Conservation (phyloP, 2,329 filamentous ascomycete genomes). For the Cladosporium velox region DNA sequence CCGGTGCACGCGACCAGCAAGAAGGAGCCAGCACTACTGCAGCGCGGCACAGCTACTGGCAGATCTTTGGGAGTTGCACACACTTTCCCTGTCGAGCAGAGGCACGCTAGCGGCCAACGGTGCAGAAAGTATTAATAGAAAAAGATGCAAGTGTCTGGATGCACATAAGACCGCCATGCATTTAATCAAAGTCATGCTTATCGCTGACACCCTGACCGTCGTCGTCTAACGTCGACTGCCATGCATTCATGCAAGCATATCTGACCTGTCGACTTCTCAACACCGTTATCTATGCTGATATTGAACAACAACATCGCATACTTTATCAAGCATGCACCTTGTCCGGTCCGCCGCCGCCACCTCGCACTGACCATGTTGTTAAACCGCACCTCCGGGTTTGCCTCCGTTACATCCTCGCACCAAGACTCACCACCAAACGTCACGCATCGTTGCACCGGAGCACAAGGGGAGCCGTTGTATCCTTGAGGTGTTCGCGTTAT, state of each 20-base stretch:
- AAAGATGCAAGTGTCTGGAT: background rate
- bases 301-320: background rate
- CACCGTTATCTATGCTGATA: background rate
- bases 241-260: background rate
- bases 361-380: conserved; percentile 1
- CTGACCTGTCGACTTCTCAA: background rate
- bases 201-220: background rate
- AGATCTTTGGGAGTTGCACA: background rate
- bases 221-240: background rate
- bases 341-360: background rate
- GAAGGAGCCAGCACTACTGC: background rate
- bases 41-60: background rate
- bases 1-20: conserved; percentile 8
- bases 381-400: background rate
- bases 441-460: background rate
- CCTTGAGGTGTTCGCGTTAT: background rate
- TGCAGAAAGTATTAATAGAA: conserved; percentile 1
- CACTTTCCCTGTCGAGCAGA: background rate
- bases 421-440: background rate
- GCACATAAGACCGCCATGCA: conserved; percentile 9
- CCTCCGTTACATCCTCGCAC: background rate
- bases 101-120: background rate
- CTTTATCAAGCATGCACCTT: background rate
- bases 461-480: conserved; percentile 1
- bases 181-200: background rate